Evolutionary conservation across 2,329 filamentous ascomycete genomes (phyloP).

Genomic region (Achaetomium macrosporum): DNA sequence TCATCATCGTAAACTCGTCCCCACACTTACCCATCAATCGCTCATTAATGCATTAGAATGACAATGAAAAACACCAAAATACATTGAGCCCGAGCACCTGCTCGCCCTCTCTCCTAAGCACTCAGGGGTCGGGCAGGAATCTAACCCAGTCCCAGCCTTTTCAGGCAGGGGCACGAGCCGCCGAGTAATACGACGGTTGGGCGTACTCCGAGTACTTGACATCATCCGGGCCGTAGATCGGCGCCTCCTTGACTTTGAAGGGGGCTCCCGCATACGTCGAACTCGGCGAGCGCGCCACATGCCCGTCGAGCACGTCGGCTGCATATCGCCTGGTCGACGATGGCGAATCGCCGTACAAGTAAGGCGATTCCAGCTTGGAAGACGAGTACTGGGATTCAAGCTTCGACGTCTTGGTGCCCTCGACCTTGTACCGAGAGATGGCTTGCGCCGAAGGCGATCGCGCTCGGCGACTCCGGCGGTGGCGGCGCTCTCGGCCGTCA

Average conservation of each 20-base stretch:
- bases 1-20: slow-evolving; percentile 9
- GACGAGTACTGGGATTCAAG: slow-evolving; percentile 18
- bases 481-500: slow-evolving; percentile 19
- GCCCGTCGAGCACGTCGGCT: slow-evolving; percentile 3
- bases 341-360: slow-evolving; percentile 19
- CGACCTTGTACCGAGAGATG: slow-evolving; percentile 20
- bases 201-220: slow-evolving; percentile 15
- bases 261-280: slow-evolving; percentile 9
- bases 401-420: slow-evolving; percentile 20
- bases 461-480: slow-evolving; percentile 17
- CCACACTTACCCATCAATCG: background rate
- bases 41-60: slow-evolving; percentile 20
- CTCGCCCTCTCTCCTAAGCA: no score
- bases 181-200: slow-evolving; percentile 2
- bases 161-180: background rate
- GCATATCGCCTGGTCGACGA: slow-evolving; percentile 14
- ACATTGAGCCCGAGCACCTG: background rate
- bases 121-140: no score
- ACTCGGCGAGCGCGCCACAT: slow-evolving; percentile 11
- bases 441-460: slow-evolving; percentile 19
- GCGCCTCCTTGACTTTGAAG: slow-evolving; percentile 20
- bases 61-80: background rate
- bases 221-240: slow-evolving; percentile 10
- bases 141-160: no score
- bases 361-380: slow-evolving; percentile 18